phyloP scores from a whole-genome alignment of 345 rosid species.

The Rhodomyrtus tomentosa region DNA sequence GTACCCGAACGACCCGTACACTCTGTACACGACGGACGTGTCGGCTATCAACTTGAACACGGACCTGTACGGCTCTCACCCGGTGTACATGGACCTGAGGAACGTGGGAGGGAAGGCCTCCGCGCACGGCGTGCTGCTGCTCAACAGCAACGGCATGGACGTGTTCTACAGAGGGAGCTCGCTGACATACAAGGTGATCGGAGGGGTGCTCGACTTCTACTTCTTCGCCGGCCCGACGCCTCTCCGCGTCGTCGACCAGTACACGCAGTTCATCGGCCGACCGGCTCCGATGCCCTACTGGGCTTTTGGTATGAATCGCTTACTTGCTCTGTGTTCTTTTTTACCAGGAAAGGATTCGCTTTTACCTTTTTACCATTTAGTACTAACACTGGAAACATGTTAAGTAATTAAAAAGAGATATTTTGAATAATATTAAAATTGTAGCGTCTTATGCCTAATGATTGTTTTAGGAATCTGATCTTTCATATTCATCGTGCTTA shows the following conservation, averaged over 20 bases:
- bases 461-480: background rate
- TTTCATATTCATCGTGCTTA: background rate
- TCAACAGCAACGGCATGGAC: slow-evolving; percentile 98
- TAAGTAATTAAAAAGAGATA: background rate
- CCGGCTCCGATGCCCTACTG: slow-evolving; percentile 99
- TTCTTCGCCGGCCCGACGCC: slow-evolving; percentile 85
- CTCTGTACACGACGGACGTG: slow-evolving; percentile 71
- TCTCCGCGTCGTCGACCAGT: slow-evolving; percentile 71
- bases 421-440: background rate
- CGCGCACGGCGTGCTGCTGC: slow-evolving; percentile 73
- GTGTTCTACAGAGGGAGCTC: slow-evolving; percentile 75
- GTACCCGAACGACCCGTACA: slow-evolving; percentile 87
- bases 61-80: slow-evolving; percentile 90
- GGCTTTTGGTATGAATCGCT: slow-evolving; percentile 58
- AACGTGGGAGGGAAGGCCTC: slow-evolving; percentile 47
- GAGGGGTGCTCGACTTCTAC: slow-evolving; percentile 88
- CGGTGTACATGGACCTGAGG: slow-evolving; percentile 94
- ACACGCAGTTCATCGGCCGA: slow-evolving; percentile 68
- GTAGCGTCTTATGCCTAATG: background rate
- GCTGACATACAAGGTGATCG: slow-evolving; percentile 80
- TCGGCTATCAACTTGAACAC: slow-evolving; percentile 81
- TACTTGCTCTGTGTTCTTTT: background rate
- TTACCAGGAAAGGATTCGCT: background rate
- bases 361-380: background rate
- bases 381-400: background rate